Percentiles rank a stretch among this genome's conserved stretches.
Evolutionary conservation across 768 basidiomycete genomes (phyloP).

Genomic region (Russula compacta): DNA sequence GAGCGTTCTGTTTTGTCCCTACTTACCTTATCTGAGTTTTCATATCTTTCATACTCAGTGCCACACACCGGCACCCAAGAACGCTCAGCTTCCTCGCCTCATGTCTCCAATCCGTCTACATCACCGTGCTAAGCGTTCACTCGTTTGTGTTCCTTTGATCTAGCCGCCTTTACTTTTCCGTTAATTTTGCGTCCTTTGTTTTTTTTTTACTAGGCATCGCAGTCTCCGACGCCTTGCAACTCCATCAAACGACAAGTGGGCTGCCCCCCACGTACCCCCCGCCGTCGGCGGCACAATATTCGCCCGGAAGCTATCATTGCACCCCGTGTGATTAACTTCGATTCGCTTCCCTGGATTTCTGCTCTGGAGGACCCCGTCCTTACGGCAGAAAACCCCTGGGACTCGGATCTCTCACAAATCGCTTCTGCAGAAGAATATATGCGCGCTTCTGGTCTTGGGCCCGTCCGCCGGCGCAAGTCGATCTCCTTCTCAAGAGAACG

Average conservation of each 20-base stretch:
- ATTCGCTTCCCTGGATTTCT: constrained; percentile 21
- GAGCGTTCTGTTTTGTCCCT: not conserved
- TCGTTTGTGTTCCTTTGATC: constrained; percentile 4
- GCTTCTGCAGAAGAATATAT: constrained; percentile 11
- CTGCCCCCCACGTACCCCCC: constrained; percentile 17
- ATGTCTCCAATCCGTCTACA: constrained; percentile 18
- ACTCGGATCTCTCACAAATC: constrained; percentile 20
- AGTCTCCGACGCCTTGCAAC: constrained; percentile 20
- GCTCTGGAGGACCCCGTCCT: constrained; percentile 13
- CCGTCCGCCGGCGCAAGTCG: constrained; percentile 19
- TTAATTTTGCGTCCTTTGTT: not conserved
- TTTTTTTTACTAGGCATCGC: constrained; percentile 10
- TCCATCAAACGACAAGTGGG: constrained; percentile 17
- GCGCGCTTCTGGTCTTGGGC: constrained; percentile 9
- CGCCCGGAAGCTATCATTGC: constrained; percentile 8
- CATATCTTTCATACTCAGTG: constrained; percentile 6
- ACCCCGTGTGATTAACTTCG: constrained; percentile 13
- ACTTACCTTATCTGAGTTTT: not conserved
- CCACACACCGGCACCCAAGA: constrained; percentile 13
- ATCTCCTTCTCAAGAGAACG: constrained; percentile 10
- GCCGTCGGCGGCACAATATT: constrained; percentile 18
- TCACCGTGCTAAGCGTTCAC: constrained; percentile 10
- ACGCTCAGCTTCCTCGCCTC: constrained; percentile 16
- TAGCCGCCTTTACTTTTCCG: not conserved
- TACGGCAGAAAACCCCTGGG: constrained; percentile 14